These are phyloP conservation scores for Chaetomium sp. DNA, from an alignment of 2,329 filamentous ascomycete genomes.

Conservation along the genomic window DNA sequence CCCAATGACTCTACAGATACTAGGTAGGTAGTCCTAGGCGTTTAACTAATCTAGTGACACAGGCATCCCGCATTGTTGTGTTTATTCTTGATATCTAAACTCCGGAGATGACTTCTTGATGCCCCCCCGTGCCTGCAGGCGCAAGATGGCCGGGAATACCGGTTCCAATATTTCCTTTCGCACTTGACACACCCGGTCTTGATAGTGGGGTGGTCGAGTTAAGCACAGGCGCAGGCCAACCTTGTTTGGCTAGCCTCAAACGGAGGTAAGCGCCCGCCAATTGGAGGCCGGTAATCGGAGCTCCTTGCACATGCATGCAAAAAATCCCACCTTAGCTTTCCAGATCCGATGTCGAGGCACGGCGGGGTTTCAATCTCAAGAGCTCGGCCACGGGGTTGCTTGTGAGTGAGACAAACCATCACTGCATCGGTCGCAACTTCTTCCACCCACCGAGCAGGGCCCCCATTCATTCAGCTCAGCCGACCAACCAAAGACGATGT, in stretches of 20 bases:
- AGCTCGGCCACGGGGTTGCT: constrained; percentile 15
- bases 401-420: background rate
- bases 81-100: no score
- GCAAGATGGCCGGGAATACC: background rate
- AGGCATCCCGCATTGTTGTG: no score
- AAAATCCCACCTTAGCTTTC: constrained; percentile 16
- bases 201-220: constrained; percentile 20
- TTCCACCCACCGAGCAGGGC: background rate
- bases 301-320: constrained; percentile 6
- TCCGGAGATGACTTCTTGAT: background rate
- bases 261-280: constrained; percentile 19
- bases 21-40: no score
- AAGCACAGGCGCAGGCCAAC: constrained; percentile 20
- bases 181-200: constrained; percentile 12
- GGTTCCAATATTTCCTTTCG: constrained; percentile 13
- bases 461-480: background rate
- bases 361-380: background rate
- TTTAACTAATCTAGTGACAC: no score
- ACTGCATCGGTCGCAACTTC: background rate
- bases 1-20: no score
- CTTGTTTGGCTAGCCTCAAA: constrained; percentile 18
- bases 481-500: constrained; percentile 16
- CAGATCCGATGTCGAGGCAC: background rate
- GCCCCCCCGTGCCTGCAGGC: no score
- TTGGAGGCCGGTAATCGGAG: constrained; percentile 27